These are phyloP conservation scores for Jatropha podagrica DNA, from an alignment of 441 rosid genomes.

Conservation along the genomic window DNA sequence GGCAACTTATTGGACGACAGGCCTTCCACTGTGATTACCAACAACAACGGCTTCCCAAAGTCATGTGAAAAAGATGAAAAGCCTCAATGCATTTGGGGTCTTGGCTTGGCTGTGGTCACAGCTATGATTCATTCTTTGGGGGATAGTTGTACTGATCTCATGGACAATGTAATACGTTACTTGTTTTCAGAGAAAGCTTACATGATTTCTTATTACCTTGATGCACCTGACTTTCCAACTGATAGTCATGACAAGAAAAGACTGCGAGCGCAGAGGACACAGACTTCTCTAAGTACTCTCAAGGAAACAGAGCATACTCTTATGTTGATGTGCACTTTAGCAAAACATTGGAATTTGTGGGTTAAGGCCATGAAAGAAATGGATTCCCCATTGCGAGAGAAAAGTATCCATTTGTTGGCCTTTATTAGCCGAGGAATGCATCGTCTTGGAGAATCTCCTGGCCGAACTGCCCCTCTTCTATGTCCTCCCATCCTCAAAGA, in stretches of 20 bases:
- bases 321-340: slow-evolving; percentile 71
- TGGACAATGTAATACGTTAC: slow-evolving; percentile 65
- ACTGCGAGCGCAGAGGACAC: slow-evolving; percentile 56
- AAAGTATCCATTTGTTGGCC: slow-evolving; percentile 82
- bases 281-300: slow-evolving; percentile 66
- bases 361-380: slow-evolving; percentile 67
- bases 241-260: slow-evolving; percentile 67
- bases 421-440: slow-evolving; percentile 81
- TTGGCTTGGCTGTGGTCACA: slow-evolving; percentile 77
- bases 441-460: slow-evolving; percentile 60
- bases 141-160: slow-evolving; percentile 44
- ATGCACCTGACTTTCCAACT: slow-evolving; percentile 71
- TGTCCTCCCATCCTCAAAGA: slow-evolving; percentile 69
- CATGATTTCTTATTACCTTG: slow-evolving; percentile 64
- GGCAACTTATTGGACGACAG: slow-evolving; percentile 46
- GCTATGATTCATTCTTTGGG: slow-evolving; percentile 84
- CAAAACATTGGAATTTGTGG: slow-evolving; percentile 76
- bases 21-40: slow-evolving; percentile 36
- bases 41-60: slow-evolving; percentile 32
- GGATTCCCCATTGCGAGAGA: slow-evolving; percentile 80
- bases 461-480: slow-evolving; percentile 47
- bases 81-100: slow-evolving; percentile 73
- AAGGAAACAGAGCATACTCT: slow-evolving; percentile 90
- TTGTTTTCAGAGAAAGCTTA: slow-evolving; percentile 72
- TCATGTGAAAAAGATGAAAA: slow-evolving; percentile 51